These are phyloP conservation scores for Aureobasidium lini DNA, from an alignment of 2,329 filamentous ascomycete species.

Conservation along the genomic window DNA sequence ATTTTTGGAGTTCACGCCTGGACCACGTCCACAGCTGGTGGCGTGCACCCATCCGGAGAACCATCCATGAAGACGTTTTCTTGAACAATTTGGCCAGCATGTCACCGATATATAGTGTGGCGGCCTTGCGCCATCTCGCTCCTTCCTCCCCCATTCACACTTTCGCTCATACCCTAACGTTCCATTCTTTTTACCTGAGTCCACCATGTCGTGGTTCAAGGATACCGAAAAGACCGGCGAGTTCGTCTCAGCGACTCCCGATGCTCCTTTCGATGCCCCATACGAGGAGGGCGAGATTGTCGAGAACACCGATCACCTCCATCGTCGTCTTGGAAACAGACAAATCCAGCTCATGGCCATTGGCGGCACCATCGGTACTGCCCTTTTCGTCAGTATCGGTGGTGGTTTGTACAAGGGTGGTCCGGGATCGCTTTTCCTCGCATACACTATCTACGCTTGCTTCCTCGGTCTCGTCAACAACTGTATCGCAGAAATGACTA, in stretches of 20 bases:
- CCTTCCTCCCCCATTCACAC: not conserved
- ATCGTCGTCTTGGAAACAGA: slow-evolving; percentile 46
- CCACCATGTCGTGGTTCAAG: not conserved
- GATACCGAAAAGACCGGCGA: not conserved
- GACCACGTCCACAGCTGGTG: not conserved
- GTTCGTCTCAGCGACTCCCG: not conserved
- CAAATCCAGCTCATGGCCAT: slow-evolving; percentile 27
- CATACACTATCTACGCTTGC: slow-evolving; percentile 49
- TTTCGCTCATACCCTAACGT: too few species aligned
- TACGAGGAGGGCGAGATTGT: slow-evolving; percentile 21
- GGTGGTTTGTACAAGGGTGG: slow-evolving; percentile 33
- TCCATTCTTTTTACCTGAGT: not conserved
- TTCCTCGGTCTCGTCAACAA: slow-evolving; percentile 46
- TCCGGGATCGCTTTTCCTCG: slow-evolving; percentile 48
- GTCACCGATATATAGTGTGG: not conserved
- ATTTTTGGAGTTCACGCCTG: not conserved
- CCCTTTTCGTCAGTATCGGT: slow-evolving; percentile 27
- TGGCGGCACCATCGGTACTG: slow-evolving; percentile 46
- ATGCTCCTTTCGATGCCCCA: not conserved
- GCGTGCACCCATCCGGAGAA: not conserved
- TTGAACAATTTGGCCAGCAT: not conserved
- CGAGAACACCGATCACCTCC: slow-evolving; percentile 31
- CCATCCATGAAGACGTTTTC: not conserved
- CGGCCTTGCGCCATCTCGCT: not conserved
- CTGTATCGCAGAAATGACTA: slow-evolving; percentile 56